A percentile compares a stretch with the other conserved stretches of the same genome.
Conservation (phyloP, 2,329 filamentous ascomycete genomes). For the Cordyceps cicadae region DNA sequence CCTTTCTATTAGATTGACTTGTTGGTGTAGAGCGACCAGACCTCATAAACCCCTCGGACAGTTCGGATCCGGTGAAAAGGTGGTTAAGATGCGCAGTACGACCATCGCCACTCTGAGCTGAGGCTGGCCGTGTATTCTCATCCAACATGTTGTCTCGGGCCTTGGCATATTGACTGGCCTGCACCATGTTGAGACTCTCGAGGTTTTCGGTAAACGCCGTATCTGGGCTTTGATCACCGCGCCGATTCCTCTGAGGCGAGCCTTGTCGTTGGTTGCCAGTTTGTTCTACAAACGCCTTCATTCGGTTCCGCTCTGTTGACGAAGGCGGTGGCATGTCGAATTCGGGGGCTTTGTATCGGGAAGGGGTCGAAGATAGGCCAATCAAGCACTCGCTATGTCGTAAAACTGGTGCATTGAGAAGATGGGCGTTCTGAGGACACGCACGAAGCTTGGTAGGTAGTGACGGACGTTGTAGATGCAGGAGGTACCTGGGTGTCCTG, state of each 20-base stretch:
- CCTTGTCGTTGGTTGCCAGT: neutral
- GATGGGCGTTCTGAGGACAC: neutral
- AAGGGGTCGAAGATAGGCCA: neutral
- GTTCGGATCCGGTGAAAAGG: constrained; percentile 31
- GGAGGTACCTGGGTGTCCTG: neutral
- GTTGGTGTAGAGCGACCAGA: constrained; percentile 30
- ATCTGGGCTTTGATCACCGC: constrained; percentile 3
- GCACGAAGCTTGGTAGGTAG: neutral
- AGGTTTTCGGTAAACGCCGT: constrained; percentile 4
- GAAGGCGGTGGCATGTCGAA: constrained; percentile 1
- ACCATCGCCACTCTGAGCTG: neutral
- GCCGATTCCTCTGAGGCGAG: constrained; percentile 1
- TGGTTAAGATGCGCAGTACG: neutral
- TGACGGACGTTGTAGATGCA: neutral
- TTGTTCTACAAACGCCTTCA: constrained; percentile 9
- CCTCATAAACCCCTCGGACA: constrained; percentile 32
- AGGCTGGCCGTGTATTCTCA: neutral
- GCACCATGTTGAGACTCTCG: constrained; percentile 2
- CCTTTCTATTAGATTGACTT: constrained; percentile 21
- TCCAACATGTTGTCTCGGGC: neutral
- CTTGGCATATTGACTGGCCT: neutral
- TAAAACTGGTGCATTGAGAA: neutral
- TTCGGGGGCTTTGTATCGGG: neutral
- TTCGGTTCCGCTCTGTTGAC: neutral
- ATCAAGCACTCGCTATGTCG: neutral